Conservation (phyloP, 768 basidiomycete genomes). For the Panus rudis region DNA sequence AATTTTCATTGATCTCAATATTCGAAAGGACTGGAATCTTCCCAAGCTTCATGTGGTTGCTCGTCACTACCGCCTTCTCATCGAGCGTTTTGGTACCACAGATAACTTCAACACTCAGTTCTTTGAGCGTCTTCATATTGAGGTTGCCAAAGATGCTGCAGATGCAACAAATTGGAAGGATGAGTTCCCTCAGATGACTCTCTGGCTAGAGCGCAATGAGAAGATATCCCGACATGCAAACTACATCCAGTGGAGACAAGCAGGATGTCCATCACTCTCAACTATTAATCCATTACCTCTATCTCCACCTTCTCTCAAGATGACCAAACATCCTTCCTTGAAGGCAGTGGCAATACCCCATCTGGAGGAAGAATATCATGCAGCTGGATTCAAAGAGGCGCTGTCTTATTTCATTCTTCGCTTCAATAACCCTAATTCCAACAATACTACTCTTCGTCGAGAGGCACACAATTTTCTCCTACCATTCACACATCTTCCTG, state of each 20-base stretch:
- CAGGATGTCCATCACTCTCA: neutral
- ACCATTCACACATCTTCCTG: neutral
- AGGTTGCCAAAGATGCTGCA: conserved; percentile 14
- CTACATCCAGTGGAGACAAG: conserved; percentile 6
- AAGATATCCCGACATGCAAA: conserved; percentile 8
- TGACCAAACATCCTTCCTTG: neutral
- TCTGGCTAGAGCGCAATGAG: conserved; percentile 9
- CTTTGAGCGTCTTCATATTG: conserved; percentile 19
- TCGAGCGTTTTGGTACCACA: conserved; percentile 12
- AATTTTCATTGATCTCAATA: conserved; percentile 17
- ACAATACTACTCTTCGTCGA: neutral
- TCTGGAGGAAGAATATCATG: too few relatives aligned
- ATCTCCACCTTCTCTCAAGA: neutral
- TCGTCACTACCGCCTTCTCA: conserved; percentile 12
- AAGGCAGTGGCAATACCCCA: too few relatives aligned
- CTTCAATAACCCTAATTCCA: too few relatives aligned
- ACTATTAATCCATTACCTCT: too few relatives aligned
- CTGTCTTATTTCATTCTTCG: too few relatives aligned
- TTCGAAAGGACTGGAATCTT: conserved; percentile 14
- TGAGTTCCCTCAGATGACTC: conserved; percentile 11
- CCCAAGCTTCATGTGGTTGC: conserved; percentile 17
- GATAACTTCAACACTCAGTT: conserved; percentile 14
- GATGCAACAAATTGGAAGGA: conserved; percentile 5
- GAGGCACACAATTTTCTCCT: neutral
- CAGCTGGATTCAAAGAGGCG: too few relatives aligned